Evolutionary conservation across 768 basidiomycete species (phyloP), one percentile per base, ranked within the genome.

Genomic region (Clathrus columnatus): DNA sequence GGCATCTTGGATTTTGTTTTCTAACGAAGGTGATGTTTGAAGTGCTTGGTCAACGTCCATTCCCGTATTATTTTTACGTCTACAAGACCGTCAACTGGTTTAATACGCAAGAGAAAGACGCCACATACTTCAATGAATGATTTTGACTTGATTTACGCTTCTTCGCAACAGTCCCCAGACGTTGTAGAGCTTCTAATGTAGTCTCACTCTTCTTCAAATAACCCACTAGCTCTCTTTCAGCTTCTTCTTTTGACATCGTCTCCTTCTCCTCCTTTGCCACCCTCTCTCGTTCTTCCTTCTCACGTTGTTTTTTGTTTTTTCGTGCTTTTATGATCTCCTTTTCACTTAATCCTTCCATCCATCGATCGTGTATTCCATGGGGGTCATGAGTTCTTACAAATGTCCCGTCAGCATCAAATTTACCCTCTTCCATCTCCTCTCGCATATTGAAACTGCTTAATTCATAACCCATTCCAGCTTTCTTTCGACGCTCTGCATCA

Each of bases 391-490:
- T 78, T 61, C 87, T 84, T 48, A 88, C 82, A 65, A 92, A 91
- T 63, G 70, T 87, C 47, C 96, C 96, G 65, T 98, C 95, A 57
- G 87, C 88, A 4, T 90, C 85, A 73, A 99, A 97, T 66, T 92
- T 91, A 36, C 96, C 96, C 70, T 98, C 95, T 65, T 91, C 86
- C 87, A 98, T 94, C 76, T 99, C 96, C 63, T 91, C 87, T 60
- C 93, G 85, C 95, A 99, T 98, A 69, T 99, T 95, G 82, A 99
- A 99, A 24, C 91, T 88, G 3, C 89, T 93, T 8, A 99, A 62
- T 65, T 94, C 87, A 70, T 73, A 95, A 1, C 95, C 96, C 95
- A 99, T 97, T 11, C 85, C 87, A 36, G 76, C 82, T 68, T 89
- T 91, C 72, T 79, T 83, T 65, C 77, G 72, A 62, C 84, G 79